A percentile compares a stretch with the other conserved stretches of the same genome.
phyloP scores from a whole-genome alignment of 208 protist genomes.

The Phytomonas sp. region DNA sequence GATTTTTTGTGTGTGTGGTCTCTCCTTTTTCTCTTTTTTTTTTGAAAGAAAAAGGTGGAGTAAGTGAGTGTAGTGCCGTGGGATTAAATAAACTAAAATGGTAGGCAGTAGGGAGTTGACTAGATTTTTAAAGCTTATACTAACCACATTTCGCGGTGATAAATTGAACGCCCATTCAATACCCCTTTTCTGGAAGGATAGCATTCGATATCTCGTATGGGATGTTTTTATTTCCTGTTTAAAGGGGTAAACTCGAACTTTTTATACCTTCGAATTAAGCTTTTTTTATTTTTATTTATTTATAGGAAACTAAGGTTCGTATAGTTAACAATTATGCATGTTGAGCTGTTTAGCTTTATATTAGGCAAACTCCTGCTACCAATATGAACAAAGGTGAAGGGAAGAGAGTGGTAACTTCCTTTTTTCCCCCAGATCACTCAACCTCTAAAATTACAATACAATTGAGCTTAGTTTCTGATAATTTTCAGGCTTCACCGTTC shows the following conservation, averaged over 20 bases:
- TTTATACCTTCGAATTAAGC: not conserved
- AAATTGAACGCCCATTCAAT: not conserved
- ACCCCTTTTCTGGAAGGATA: not conserved
- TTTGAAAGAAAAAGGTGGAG: constrained; percentile 4
- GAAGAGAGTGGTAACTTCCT: not conserved
- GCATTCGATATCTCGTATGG: not conserved
- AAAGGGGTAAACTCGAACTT: not conserved
- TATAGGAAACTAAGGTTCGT: not conserved
- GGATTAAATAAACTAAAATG: constrained; percentile 1
- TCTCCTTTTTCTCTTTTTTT: constrained; percentile 12
- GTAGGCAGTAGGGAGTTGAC: not conserved
- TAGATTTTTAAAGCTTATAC: not conserved
- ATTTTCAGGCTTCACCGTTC: not conserved
- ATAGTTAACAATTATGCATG: not conserved
- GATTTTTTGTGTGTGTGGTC: constrained; percentile 5
- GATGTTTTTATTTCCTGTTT: not conserved
- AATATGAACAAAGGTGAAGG: not conserved
- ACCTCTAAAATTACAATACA: not conserved
- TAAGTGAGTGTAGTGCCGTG: not conserved
- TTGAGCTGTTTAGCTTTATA: not conserved
- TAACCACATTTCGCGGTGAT: not conserved
- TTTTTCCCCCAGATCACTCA: not conserved
- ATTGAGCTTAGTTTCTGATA: not conserved
- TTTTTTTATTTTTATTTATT: not conserved
- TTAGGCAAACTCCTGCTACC: not conserved